Evolutionary conservation across 495 filamentous ascomycete genomes (phyloP).

Genomic region (Lophiostoma macrostomum): DNA sequence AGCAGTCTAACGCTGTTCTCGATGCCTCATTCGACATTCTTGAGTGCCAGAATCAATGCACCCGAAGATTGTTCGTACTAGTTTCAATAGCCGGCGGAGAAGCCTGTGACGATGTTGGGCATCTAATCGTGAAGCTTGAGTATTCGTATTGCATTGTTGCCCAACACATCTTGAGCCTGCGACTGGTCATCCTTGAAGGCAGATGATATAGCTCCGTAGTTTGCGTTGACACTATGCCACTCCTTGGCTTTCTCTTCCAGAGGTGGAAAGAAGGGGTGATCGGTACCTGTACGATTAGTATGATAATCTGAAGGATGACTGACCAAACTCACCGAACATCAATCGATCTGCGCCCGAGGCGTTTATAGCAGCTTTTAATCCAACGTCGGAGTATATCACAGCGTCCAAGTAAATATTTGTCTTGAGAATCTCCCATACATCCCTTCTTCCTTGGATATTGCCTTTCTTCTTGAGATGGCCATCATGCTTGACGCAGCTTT

Average conservation of each 20-base stretch:
- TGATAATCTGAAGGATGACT: not conserved
- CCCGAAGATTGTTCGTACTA: too few relatives aligned
- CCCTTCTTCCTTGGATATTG: conserved; percentile 49
- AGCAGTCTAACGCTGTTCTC: too few relatives aligned
- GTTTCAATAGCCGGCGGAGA: too few relatives aligned
- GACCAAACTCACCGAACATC: conserved; percentile 62
- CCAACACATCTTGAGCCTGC: conserved; percentile 35
- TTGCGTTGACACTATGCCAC: conserved; percentile 82
- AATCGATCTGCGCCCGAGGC: conserved; percentile 62
- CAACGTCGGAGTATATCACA: conserved; percentile 73
- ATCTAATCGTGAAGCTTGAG: conserved; percentile 20
- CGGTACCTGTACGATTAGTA: conserved; percentile 55
- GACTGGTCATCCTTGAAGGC: conserved; percentile 55
- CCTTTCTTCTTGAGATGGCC: conserved; percentile 57
- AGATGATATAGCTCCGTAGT: conserved; percentile 65
- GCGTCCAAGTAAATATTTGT: conserved; percentile 92
- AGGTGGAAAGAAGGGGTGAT: conserved; percentile 95
- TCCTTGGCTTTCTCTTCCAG: conserved; percentile 57
- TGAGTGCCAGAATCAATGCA: too few relatives aligned
- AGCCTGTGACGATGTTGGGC: not conserved
- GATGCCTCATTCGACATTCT: too few relatives aligned
- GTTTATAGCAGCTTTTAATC: conserved; percentile 69
- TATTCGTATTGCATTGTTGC: conserved; percentile 40
- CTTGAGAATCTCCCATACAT: conserved; percentile 76
- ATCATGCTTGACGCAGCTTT: conserved; percentile 85